Conservation (phyloP, 495 filamentous ascomycete genomes). For the Daldinia childiae region DNA sequence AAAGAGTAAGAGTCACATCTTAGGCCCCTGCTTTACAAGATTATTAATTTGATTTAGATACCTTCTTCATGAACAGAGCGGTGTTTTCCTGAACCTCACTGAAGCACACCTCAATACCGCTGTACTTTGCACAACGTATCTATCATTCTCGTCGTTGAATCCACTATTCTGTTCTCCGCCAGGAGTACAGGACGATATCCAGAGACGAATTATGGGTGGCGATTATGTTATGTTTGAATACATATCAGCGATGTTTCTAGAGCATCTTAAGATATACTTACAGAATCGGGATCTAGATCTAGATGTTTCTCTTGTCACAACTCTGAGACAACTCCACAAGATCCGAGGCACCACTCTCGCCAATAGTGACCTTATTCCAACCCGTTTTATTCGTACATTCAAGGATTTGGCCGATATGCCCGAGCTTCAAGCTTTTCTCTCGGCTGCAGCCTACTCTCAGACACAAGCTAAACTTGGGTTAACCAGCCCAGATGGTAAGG, state of each 20-base stretch:
- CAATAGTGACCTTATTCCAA: not conserved
- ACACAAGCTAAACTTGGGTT: conserved; percentile 4
- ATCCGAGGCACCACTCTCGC: not conserved
- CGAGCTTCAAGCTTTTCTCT: conserved; percentile 6
- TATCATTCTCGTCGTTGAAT: conserved; percentile 22
- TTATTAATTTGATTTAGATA: conserved; percentile 17
- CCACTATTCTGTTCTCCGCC: conserved; percentile 5
- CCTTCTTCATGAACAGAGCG: conserved; percentile 31
- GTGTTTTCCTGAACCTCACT: conserved; percentile 6
- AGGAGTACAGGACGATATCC: not conserved
- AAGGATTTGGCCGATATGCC: not conserved
- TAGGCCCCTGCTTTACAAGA: too few relatives aligned
- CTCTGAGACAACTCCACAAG: conserved; percentile 5
- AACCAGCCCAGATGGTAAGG: conserved; percentile 10
- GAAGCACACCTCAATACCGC: conserved; percentile 16
- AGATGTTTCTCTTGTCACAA: not conserved
- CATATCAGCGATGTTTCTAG: conserved; percentile 20
- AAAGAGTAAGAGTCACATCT: conserved; percentile 14
- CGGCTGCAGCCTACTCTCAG: not conserved
- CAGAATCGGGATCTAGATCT: not conserved
- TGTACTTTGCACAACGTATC: conserved; percentile 19
- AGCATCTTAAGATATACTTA: conserved; percentile 16
- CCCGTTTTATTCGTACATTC: conserved; percentile 2
- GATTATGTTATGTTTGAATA: conserved; percentile 34
- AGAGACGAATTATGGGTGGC: conserved; percentile 4